Base-by-base conservation (phyloP, 495 filamentous ascomycete species). In the Penicillium samsonianum region DNA sequence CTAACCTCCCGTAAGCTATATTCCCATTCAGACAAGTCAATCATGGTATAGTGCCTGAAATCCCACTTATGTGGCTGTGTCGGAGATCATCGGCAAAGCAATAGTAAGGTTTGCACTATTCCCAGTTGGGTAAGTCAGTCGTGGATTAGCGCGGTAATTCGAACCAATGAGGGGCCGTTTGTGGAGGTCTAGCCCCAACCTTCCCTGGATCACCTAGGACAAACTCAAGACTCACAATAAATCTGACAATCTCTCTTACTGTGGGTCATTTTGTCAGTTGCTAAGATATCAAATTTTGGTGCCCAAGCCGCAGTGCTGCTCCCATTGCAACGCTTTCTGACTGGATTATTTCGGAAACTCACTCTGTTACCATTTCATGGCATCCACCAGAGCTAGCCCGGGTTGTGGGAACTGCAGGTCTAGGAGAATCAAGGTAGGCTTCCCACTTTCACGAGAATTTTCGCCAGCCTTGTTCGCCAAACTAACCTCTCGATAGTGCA, bases 341-440 rank as follows among this genome's bases (percentile, higher is more conserved):
- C 25, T 47, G n/a, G 14, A n/a, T 2, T 6, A n/a, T 37, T 16
- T 37, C 19, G 20, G 7, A 42, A 20, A 20, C 17, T 17, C 44
- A 30, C 12, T 4, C 16, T 17, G n/a, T 16, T 8, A 17, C 9
- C 26, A 6, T n/a, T 4, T 6, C 22, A 47, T 47, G 44, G 23
- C 12, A 17, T 25, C 14, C 8, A 16, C 2, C 23, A 47, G 44
- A 47, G 44, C 44, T 47, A 47, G 44, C n/a, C 44, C 44, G 10
- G 44, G 26, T n/a, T 47, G 44, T 11, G 44, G 44, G 44, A 47
- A 47, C n/a, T 47, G 44, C 26, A 47, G 44, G 7, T 47, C 44
- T 9, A 26, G 44, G 14, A 17, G 44, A 28, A 47, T 47, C 25
- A 47, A 47, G 23, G 44, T 47, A 31, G 6, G 44, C 14, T 26